A percentile compares a stretch with the other conserved stretches of the same genome.
phyloP scores from a whole-genome alignment of 2,329 filamentous ascomycete species.

The Dothideomycetes sp. region DNA sequence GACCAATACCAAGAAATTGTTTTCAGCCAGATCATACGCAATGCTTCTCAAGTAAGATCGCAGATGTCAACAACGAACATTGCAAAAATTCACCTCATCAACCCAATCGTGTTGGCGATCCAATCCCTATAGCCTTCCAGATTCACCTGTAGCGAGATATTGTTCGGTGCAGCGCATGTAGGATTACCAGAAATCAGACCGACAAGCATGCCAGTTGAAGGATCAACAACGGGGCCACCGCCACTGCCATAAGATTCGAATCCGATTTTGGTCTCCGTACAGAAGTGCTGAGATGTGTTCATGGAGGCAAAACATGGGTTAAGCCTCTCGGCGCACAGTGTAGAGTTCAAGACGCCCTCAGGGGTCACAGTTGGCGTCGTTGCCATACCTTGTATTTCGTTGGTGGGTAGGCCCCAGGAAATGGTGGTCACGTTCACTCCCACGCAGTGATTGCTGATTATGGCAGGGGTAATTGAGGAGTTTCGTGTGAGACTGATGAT shows the following conservation, averaged over 20 bases:
- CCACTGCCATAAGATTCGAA: slow-evolving; percentile 6
- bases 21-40: no score
- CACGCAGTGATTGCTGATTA: neutral
- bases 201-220: slow-evolving; percentile 4
- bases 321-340: slow-evolving; percentile 3
- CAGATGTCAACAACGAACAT: no score
- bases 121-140: slow-evolving; percentile 2
- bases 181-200: slow-evolving; percentile 8
- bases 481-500: slow-evolving; percentile 1
- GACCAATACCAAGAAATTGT: no score
- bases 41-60: no score
- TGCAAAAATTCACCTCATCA: neutral
- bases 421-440: neutral
- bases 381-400: slow-evolving; percentile 3
- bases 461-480: neutral
- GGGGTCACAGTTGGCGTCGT: neutral
- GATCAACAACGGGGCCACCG: slow-evolving; percentile 7
- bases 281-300: slow-evolving; percentile 4
- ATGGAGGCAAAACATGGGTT: slow-evolving; percentile 4
- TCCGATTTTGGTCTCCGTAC: neutral
- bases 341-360: neutral
- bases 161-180: slow-evolving; percentile 3
- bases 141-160: slow-evolving; percentile 3
- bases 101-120: neutral
- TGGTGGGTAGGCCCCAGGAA: slow-evolving; percentile 8